These are phyloP conservation scores for Fusarium redolens DNA, from an alignment of 2,329 filamentous ascomycete genomes.

Conservation along the genomic window DNA sequence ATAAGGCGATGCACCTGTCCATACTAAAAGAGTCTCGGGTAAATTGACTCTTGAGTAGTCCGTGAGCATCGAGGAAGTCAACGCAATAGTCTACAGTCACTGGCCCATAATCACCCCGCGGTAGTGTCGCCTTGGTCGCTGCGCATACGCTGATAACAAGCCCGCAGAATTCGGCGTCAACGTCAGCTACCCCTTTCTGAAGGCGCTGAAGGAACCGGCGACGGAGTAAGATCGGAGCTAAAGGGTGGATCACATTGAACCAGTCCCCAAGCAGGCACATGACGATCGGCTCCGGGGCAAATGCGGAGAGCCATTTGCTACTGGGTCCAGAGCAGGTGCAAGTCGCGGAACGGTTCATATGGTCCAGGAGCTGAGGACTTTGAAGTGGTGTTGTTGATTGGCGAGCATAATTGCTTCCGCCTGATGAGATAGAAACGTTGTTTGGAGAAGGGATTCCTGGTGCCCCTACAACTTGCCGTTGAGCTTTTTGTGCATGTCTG, in stretches of 20 bases:
- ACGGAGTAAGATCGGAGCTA: conserved; percentile 50
- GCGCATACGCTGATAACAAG: conserved; percentile 52
- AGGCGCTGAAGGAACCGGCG: conserved; percentile 47
- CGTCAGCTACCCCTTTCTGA: conserved; percentile 38
- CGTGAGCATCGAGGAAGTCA: conserved; percentile 45
- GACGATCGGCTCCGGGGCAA: conserved; percentile 29
- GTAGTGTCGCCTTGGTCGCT: conserved; percentile 49
- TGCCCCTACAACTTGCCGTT: no score
- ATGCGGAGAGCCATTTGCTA: conserved; percentile 29
- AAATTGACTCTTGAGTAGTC: conserved; percentile 39
- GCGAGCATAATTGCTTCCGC: background rate
- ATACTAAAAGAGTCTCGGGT: conserved; percentile 40
- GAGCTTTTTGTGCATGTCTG: conserved; percentile 20
- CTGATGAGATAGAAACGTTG: background rate
- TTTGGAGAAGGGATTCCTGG: background rate
- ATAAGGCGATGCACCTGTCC: conserved; percentile 52
- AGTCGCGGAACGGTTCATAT: background rate
- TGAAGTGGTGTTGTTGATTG: conserved; percentile 2
- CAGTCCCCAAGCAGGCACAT: conserved; percentile 46
- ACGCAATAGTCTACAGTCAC: conserved; percentile 47
- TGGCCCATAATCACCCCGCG: conserved; percentile 39
- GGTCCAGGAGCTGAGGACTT: conserved; percentile 4
- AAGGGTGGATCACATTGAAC: conserved; percentile 52
- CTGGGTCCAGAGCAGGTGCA: background rate
- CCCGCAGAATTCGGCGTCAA: conserved; percentile 47